Evolutionary conservation across 116 monocot species (phyloP), one percentile per base, ranked within the genome.

Genomic region (Iris pallida): DNA sequence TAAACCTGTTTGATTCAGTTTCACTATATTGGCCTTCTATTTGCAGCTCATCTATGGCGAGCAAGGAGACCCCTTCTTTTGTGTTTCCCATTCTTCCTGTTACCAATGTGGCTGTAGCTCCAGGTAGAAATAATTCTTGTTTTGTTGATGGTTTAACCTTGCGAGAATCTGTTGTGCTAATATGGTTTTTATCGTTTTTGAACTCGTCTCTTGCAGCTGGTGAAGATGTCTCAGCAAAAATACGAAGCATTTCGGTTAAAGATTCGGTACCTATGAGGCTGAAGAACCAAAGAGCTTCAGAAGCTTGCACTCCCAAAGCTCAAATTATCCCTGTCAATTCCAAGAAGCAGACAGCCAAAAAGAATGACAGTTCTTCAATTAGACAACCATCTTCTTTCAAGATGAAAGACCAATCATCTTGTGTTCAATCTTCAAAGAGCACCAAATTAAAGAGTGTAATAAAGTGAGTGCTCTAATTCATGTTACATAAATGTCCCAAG

Each of bases 311-410:
- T 11, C 60, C 58, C 5, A 55, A 14, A 17, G 64, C 63, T 62
- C 46, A 67, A 54, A 67, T 9, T 7, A 18, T 67, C 43, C 52
- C 20, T 1, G 5, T 41, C 30, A 67, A 42, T 15, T 67, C 77
- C 13, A 87, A 65, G 70, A 75, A 68, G 16, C 80, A 76, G 44
- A 77, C 80, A 5, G 77, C 69, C 0, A 74, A 70, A 67, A 87
- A 73, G 58, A 74, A 42, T 51, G 86, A 45, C 52, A 73, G 52
- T 43, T 3, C 42, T 43, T 3, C 42, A 42, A 67, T 67, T 55
- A 55, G 42, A 17, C 47, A 81, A 30, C 4, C 65, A 20, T 84
- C 75, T 40, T 57, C 58, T 61, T 14, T 57, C 4, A 90, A 83
- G 72, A 56, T 52, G 41, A 80, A 71, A 45, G 30, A 67, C 45